Evolutionary conservation across 108 stramenopile genomes (phyloP).

Genomic region (Pseudonitzschia pungens): DNA sequence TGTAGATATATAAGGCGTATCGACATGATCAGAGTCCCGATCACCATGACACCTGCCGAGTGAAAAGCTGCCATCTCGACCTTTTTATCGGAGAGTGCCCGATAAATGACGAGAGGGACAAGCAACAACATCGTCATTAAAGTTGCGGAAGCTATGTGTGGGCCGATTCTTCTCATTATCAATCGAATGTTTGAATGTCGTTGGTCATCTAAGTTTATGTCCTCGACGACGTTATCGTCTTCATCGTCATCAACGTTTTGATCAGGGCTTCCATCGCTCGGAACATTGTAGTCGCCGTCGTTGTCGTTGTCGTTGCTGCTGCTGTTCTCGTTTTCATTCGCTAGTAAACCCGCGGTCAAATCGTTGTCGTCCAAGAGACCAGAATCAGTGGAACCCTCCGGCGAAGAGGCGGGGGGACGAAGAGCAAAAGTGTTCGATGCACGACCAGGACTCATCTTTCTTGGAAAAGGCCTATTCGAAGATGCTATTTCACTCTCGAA

Average conservation of each 20-base stretch:
- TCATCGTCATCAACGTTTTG: neutral
- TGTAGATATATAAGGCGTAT: slow-evolving; percentile 72
- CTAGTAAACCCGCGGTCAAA: slow-evolving; percentile 27
- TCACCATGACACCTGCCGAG: slow-evolving; percentile 73
- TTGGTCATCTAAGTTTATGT: slow-evolving; percentile 7
- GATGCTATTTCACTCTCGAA: neutral
- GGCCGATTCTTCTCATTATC: slow-evolving; percentile 38
- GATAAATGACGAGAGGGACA: slow-evolving; percentile 48
- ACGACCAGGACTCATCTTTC: neutral
- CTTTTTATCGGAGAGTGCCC: slow-evolving; percentile 24
- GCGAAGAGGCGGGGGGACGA: slow-evolving; percentile 15
- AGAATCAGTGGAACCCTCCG: slow-evolving; percentile 24
- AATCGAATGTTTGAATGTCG: slow-evolving; percentile 31
- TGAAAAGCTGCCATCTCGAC: slow-evolving; percentile 76
- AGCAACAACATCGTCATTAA: slow-evolving; percentile 44
- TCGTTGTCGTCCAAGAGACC: slow-evolving; percentile 42
- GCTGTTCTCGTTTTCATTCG: neutral
- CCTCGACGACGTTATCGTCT: neutral
- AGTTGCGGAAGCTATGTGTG: slow-evolving; percentile 37
- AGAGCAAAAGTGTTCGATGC: slow-evolving; percentile 18
- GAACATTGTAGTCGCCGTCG: neutral
- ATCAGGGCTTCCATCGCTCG: no score
- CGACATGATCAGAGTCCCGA: slow-evolving; percentile 75
- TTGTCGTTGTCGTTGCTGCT: neutral
- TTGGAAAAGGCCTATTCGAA: neutral